phyloP scores from a whole-genome alignment of 176 grass and related monocot genomes.

The Aegilops tauschii region DNA sequence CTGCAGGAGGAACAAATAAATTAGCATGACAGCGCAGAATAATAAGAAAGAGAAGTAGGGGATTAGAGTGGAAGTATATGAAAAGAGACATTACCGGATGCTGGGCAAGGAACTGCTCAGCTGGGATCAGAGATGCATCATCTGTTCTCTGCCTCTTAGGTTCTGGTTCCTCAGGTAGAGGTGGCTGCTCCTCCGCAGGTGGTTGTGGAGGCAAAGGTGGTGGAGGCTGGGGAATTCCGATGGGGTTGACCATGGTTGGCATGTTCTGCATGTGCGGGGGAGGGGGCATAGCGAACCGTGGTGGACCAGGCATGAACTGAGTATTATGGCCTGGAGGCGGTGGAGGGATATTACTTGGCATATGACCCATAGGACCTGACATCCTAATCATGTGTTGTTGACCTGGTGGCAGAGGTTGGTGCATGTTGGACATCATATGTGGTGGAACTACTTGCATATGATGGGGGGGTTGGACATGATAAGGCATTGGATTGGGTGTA shows the following conservation, averaged over 20 bases:
- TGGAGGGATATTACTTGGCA: constrained; percentile 55
- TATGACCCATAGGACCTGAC: constrained; percentile 34
- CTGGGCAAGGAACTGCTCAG: constrained; percentile 82
- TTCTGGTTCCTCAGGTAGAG: constrained; percentile 92
- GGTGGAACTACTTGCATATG: constrained; percentile 50
- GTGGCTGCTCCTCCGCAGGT: constrained; percentile 79
- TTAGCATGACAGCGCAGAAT: constrained; percentile 9
- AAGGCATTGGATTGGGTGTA: constrained; percentile 33
- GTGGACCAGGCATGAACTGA: constrained; percentile 59
- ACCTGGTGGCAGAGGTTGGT: constrained; percentile 55
- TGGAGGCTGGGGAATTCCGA: constrained; percentile 56
- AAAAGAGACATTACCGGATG: constrained; percentile 66
- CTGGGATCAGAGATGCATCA: constrained; percentile 77
- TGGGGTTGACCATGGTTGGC: constrained; percentile 51
- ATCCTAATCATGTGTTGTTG: constrained; percentile 59
- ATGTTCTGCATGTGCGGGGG: constrained; percentile 48
- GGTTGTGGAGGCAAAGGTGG: constrained; percentile 81
- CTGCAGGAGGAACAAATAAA: constrained; percentile 37
- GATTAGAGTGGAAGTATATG: background rate
- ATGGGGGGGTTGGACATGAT: constrained; percentile 31
- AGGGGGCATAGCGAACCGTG: constrained; percentile 56
- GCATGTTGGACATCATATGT: constrained; percentile 55
- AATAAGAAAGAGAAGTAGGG: background rate
- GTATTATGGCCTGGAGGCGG: constrained; percentile 55
- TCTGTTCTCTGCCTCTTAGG: constrained; percentile 86